A percentile compares a stretch with the other conserved stretches of the same genome.
Conservation (phyloP, 495 filamentous ascomycete species). For the Hypoxylon lienhwacheense region DNA sequence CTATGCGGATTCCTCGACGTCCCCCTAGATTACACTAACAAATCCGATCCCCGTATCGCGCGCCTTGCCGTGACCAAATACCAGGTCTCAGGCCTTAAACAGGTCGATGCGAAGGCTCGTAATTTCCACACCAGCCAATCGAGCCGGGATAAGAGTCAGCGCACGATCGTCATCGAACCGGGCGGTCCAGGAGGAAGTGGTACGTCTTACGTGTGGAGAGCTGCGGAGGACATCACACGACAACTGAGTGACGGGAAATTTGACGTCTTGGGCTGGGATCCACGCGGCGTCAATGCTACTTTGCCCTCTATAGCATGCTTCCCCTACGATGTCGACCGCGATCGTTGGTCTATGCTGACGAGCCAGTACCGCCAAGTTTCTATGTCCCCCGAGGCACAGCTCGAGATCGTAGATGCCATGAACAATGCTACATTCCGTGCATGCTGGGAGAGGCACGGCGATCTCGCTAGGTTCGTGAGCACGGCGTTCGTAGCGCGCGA, state of each 20-base stretch:
- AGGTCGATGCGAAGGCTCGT: slow-evolving; percentile 1
- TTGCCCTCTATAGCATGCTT: slow-evolving; percentile 55
- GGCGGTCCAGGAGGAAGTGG: slow-evolving; percentile 53
- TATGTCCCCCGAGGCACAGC: slow-evolving; percentile 36
- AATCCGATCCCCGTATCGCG: slow-evolving; percentile 44
- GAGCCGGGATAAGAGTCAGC: slow-evolving; percentile 43
- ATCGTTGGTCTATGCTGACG: slow-evolving; percentile 47
- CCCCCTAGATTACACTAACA: slow-evolving; percentile 51
- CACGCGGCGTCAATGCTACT: slow-evolving; percentile 56
- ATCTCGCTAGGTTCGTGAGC: slow-evolving; percentile 45
- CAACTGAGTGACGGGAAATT: slow-evolving; percentile 47
- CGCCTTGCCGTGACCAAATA: slow-evolving; percentile 51
- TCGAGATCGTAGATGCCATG: slow-evolving; percentile 46
- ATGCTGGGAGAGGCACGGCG: slow-evolving; percentile 50
- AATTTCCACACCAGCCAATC: background rate
- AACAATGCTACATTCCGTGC: slow-evolving; percentile 47
- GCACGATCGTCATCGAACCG: slow-evolving; percentile 53
- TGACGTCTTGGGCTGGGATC: slow-evolving; percentile 60
- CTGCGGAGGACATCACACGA: slow-evolving; percentile 40
- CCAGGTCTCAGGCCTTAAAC: slow-evolving; percentile 48
- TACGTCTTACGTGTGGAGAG: slow-evolving; percentile 43
- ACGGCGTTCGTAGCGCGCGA: slow-evolving; percentile 53
- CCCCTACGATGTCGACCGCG: slow-evolving; percentile 45
- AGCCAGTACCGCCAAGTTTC: slow-evolving; percentile 44
- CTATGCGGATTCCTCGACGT: slow-evolving; percentile 52